phyloP scores from a whole-genome alignment of 345 rosid genomes.

The Gossypium ekmanianum region DNA sequence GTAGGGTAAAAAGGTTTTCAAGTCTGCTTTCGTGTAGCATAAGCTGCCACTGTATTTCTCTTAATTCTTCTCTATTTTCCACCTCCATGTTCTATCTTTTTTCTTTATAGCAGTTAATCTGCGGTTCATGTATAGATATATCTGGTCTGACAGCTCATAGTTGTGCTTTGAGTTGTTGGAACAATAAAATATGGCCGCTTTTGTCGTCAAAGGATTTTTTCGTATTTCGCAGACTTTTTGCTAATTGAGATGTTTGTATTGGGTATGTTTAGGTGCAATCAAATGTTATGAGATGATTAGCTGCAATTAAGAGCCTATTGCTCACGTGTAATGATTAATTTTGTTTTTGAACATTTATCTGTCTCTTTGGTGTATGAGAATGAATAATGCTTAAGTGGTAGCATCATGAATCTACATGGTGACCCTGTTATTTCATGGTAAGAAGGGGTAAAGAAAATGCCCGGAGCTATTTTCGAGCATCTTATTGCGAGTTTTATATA shows the following conservation, averaged over 20 bases:
- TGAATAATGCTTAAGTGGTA: background rate
- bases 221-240: background rate
- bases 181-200: background rate
- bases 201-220: background rate
- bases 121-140: constrained; percentile 26
- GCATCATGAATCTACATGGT: background rate
- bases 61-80: background rate
- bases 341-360: background rate
- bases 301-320: background rate
- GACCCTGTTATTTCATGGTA: background rate
- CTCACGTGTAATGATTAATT: background rate
- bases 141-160: constrained; percentile 19
- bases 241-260: background rate
- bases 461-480: background rate
- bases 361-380: background rate
- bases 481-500: background rate
- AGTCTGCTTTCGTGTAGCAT: constrained; percentile 9
- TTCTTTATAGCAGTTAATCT: constrained; percentile 10
- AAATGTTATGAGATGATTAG: constrained; percentile 1
- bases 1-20: constrained; percentile 9
- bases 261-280: background rate
- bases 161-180: constrained; percentile 12
- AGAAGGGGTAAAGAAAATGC: background rate
- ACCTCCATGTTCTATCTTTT: background rate
- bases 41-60: constrained; percentile 10